Evolutionary conservation across 805 yeast genomes (phyloP), one percentile per base, ranked within the genome.

Genomic region (Barnettozyma vustinii): DNA sequence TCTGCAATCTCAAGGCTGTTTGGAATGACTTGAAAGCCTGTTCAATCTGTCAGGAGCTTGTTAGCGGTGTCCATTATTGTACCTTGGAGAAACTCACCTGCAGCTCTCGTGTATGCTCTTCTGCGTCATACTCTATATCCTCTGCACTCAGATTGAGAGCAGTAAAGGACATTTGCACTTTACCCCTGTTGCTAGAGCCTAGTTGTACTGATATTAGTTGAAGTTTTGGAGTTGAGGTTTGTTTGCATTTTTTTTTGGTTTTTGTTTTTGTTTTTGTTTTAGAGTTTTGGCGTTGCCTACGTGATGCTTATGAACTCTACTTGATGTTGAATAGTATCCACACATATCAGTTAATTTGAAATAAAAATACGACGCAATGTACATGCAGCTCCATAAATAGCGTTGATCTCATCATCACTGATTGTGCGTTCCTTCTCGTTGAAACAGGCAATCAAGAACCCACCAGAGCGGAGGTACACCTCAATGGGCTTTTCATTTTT

Each of bases 91-190:
- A 9, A 52, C 63, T 12, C 39, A 79, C 78, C 58, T 92, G 97
- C 21, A 92, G 71, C 62, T 94, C 99, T 43, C 96, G 72, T 1
- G 97, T 85, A 59, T 90, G 96, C 54, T 89, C 92, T 54, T 91
- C 96, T 32, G 84, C 85, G 54, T 87, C 92, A 33, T 79, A 71
- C 18, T 67, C 67, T 5, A 77, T 67, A 45, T 85, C 87, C 60
- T 87, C 95, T 49, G 85, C 92, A 37, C 77, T 77, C 42, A 84
- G 68, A 59, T 92, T 92, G 40, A 91, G 73, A 2, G 98, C 96
- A 30, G 83, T 75, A 64, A 92, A 91, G 2, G 82, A 71, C 20
- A 91, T 83, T n/a, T 4, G n/a, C 8, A 5, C 33, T 30, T 2
- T 15, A 13, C 8, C 12, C 16, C 33, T 15, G 16, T 13, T 30